phyloP scores from a whole-genome alignment of 768 basidiomycete genomes.

The Trametes elegans region DNA sequence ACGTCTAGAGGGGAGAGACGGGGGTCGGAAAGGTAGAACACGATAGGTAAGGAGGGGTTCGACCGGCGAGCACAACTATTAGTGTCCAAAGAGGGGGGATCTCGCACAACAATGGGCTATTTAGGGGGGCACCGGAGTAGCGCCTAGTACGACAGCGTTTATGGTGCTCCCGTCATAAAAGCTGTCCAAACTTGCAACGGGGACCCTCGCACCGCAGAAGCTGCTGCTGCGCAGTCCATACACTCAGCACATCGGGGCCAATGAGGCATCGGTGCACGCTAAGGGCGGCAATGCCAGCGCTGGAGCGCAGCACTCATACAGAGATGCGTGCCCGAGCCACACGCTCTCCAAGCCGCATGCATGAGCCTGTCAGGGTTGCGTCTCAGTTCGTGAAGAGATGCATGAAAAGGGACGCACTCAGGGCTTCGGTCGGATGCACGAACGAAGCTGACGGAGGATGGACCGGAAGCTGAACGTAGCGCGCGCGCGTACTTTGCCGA shows the following conservation, averaged over 20 bases:
- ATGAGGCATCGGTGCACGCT: background rate
- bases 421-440: background rate
- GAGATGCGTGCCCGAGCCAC: too few species aligned
- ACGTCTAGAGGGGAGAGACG: background rate
- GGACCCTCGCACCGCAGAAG: background rate
- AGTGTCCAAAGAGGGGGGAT: slow-evolving; percentile 1
- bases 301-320: background rate
- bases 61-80: slow-evolving; percentile 2
- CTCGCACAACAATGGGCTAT: background rate
- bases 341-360: background rate
- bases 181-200: slow-evolving; percentile 3
- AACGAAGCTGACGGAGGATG: background rate
- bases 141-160: slow-evolving; percentile 14
- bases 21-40: background rate
- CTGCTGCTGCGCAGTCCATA: background rate
- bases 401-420: background rate
- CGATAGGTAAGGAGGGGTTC: background rate
- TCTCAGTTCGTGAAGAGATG: background rate
- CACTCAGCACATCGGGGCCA: background rate
- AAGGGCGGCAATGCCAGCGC: background rate
- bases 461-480: background rate
- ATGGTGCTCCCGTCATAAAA: background rate
- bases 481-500: background rate
- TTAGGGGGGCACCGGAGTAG: background rate
- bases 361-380: background rate